These are phyloP conservation scores for Zea mays DNA, from an alignment of 176 grass and related monocot genomes.

Conservation along the genomic window DNA sequence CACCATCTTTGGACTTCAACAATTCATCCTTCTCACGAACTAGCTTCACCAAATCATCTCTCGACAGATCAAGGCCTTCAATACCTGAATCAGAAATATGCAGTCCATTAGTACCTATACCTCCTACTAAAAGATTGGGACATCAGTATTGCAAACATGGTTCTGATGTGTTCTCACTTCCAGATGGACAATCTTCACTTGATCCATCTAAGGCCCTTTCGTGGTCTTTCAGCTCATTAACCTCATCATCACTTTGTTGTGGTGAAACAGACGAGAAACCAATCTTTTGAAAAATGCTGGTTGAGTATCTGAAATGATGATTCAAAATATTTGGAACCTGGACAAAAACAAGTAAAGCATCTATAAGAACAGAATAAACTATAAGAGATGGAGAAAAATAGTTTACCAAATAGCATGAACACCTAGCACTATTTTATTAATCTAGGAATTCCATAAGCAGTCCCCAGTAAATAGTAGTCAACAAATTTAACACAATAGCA, in stretches of 20 bases:
- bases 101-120: conserved; percentile 32
- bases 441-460: not conserved
- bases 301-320: conserved; percentile 48
- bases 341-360: conserved; percentile 21
- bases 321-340: conserved; percentile 27
- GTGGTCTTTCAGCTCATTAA: conserved; percentile 37
- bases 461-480: not conserved
- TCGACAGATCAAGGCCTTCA: conserved; percentile 47
- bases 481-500: not conserved
- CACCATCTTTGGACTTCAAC: conserved; percentile 70
- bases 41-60: conserved; percentile 66
- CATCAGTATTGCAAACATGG: conserved; percentile 15
- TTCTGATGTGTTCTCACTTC: conserved; percentile 32
- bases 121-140: conserved; percentile 15
- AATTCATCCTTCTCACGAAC: conserved; percentile 66
- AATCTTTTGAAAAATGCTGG: conserved; percentile 49
- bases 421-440: not conserved
- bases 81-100: conserved; percentile 53
- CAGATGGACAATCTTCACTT: conserved; percentile 34
- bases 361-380: conserved; percentile 8
- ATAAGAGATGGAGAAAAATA: not conserved
- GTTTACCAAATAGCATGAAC: not conserved
- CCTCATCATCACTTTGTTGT: conserved; percentile 39
- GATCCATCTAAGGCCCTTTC: conserved; percentile 11
- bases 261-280: conserved; percentile 57